Evolutionary conservation across 768 basidiomycete species (phyloP), one percentile per base, ranked within the genome.

Genomic region (Xerocomellus intermedius): DNA sequence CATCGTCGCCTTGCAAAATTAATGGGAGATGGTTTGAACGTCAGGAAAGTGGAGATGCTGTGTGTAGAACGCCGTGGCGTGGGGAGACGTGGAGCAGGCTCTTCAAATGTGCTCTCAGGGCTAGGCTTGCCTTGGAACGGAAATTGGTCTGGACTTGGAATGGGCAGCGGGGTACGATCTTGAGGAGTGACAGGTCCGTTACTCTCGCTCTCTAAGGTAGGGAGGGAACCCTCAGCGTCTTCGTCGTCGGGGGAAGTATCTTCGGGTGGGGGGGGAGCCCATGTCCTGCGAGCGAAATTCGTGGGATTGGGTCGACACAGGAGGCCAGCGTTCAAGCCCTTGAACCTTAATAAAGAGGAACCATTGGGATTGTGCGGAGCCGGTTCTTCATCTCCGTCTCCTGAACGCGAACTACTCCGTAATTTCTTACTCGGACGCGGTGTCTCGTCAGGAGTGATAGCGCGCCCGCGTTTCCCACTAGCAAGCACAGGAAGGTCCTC

Each of bases 1-100:
- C 85, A 85, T 54, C 84, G 79, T 50, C 81, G 80, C 61, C 78
- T 79, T 8, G 85, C 84, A 65, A 82, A 85, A 60, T 78, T 77
- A 67, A 80, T 77, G n/a, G 85, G 85, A 36, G 83, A 81, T 16
- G 85, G 85, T 48, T 82, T 83, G 67, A 77, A 81, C 22, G 78
- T 80, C 62, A 84, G 63, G 30, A 79, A 74, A 28, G 73, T 75
- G 46, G 76, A 73, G 66, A 70, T 26, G 51, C 48, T 53, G 35
- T 62, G 54, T 26, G 46, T 46, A 42, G 52, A 46, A 57, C 37
- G 56, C 52, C 60, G 64, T 56, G 69, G 69, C 16, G 53, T 67
- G 44, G 66, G 55, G 51, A 41, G 57, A 60, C 59, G 66, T 52
- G 60, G 52, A 58, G 57, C 52, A 55, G 44, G 36, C 39, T 62